These are phyloP conservation scores for Suhomyces terraborum DNA, from an alignment of 1,139 yeast genomes.

Conservation along the genomic window DNA sequence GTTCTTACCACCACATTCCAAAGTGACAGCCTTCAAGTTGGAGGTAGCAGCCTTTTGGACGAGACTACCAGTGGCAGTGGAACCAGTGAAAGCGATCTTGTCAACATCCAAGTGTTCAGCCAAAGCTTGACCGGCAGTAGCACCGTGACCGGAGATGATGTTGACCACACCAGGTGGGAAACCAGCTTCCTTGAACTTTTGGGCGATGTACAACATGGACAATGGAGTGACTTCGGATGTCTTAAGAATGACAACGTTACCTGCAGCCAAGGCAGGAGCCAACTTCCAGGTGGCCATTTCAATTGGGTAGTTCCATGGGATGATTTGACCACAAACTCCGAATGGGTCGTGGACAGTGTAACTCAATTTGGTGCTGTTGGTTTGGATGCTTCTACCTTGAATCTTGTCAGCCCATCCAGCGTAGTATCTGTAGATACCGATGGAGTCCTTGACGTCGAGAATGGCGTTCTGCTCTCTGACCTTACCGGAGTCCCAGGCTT, in stretches of 20 bases:
- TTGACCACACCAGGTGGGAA: slow-evolving; percentile 74
- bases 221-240: slow-evolving; percentile 70
- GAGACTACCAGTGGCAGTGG: slow-evolving; percentile 61
- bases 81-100: slow-evolving; percentile 69
- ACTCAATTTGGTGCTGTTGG: slow-evolving; percentile 67
- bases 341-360: slow-evolving; percentile 81
- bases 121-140: slow-evolving; percentile 58
- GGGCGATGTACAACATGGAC: slow-evolving; percentile 57
- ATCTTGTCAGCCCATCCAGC: slow-evolving; percentile 88
- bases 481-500: slow-evolving; percentile 83
- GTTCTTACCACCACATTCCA: slow-evolving; percentile 93
- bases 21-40: slow-evolving; percentile 68
- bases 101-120: slow-evolving; percentile 58
- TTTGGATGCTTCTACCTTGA: slow-evolving; percentile 67
- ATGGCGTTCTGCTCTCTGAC: slow-evolving; percentile 52
- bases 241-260: slow-evolving; percentile 64
- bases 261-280: slow-evolving; percentile 70
- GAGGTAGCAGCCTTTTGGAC: slow-evolving; percentile 64
- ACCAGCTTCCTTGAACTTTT: slow-evolving; percentile 61
- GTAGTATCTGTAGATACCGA: slow-evolving; percentile 62
- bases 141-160: slow-evolving; percentile 59
- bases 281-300: slow-evolving; percentile 62
- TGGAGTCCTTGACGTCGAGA: slow-evolving; percentile 62
- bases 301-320: slow-evolving; percentile 67
- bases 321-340: slow-evolving; percentile 79